Evolutionary conservation across 352 stramenopile genomes (phyloP).

Genomic region (Paralagenidium karlingii): DNA sequence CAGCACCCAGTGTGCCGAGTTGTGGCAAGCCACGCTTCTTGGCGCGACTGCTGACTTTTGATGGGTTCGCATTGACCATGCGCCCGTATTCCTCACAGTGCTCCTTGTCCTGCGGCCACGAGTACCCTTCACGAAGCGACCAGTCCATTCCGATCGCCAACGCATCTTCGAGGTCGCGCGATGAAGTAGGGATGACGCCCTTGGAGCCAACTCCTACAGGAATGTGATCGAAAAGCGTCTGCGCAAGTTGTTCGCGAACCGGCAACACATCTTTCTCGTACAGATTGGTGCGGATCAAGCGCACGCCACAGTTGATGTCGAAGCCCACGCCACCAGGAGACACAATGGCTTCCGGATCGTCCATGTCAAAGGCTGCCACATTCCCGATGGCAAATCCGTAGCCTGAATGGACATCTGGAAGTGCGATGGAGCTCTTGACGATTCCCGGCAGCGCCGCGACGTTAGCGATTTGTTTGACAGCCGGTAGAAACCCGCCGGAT

Average conservation of each 20-base stretch:
- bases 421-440: conserved; percentile 46
- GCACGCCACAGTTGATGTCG: conserved; percentile 60
- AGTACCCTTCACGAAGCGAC: conserved; percentile 63
- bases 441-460: conserved; percentile 76
- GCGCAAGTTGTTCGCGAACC: conserved; percentile 31
- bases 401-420: conserved; percentile 76
- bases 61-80: conserved; percentile 65
- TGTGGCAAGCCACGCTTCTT: conserved; percentile 74
- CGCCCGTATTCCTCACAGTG: conserved; percentile 78
- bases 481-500: conserved; percentile 47
- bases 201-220: conserved; percentile 67
- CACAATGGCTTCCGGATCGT: conserved; percentile 53
- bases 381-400: conserved; percentile 87
- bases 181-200: conserved; percentile 56
- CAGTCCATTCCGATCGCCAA: conserved; percentile 79
- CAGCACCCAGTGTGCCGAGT: conserved; percentile 70
- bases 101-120: conserved; percentile 76
- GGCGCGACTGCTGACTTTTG: conserved; percentile 35
- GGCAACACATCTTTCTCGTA: conserved; percentile 41
- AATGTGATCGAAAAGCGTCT: conserved; percentile 80
- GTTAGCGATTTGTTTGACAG: conserved; percentile 79
- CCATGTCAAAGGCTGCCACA: conserved; percentile 74
- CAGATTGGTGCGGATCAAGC: conserved; percentile 73
- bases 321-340: conserved; percentile 62
- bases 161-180: conserved; percentile 56